Evolutionary conservation across 345 rosid genomes (phyloP).

Genomic region (Eucalyptus curtisii): DNA sequence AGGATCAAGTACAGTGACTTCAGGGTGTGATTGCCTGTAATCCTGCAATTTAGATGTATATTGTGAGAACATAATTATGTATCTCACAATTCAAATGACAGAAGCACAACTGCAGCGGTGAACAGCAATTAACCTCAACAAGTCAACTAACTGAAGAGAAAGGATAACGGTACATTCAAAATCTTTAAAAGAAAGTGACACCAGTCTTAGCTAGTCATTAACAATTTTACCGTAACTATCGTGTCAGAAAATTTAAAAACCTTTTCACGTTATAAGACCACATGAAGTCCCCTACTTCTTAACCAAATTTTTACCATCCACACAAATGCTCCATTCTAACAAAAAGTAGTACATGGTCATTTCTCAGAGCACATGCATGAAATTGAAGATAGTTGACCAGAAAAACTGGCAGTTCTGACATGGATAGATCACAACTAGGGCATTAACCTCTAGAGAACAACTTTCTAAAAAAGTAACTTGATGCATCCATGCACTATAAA

Average conservation of each 20-base stretch:
- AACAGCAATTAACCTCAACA: not conserved
- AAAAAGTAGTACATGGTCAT: not conserved
- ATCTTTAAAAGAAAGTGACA: not conserved
- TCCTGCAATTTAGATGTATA: conserved; percentile 25
- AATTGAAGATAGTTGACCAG: not conserved
- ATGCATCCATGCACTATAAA: not conserved
- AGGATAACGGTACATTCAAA: not conserved
- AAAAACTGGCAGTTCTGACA: not conserved
- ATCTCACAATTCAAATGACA: not conserved
- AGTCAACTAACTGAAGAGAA: not conserved
- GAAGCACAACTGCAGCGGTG: not conserved
- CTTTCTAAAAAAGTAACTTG: not conserved
- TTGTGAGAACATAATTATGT: not conserved
- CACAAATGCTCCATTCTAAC: not conserved
- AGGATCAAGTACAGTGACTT: conserved; percentile 80
- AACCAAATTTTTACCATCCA: not conserved
- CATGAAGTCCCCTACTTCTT: not conserved
- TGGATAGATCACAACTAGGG: not conserved
- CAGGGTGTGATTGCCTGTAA: conserved; percentile 54
- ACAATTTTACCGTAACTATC: not conserved
- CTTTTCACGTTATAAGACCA: not conserved
- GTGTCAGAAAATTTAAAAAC: not conserved
- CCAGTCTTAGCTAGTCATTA: not conserved
- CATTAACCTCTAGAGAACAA: not conserved
- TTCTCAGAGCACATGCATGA: not conserved